Conservation (phyloP, 768 basidiomycete genomes). For the Boletus rubescentipes region DNA sequence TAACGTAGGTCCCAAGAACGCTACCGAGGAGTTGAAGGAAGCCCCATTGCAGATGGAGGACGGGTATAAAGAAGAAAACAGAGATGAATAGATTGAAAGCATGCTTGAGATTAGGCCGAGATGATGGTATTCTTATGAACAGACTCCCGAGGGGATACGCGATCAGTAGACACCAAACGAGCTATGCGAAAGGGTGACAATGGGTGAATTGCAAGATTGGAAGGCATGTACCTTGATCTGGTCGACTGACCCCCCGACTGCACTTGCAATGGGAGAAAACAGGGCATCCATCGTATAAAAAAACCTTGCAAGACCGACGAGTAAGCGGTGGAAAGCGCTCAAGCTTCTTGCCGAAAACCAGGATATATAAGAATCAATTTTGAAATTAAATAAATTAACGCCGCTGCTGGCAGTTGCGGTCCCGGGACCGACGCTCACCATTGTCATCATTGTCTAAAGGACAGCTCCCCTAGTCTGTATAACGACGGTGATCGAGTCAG, state of each 20-base stretch:
- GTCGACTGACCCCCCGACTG: conserved; percentile 75
- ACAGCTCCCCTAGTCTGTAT: background rate
- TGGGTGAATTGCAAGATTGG: background rate
- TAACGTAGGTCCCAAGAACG: conserved; percentile 71
- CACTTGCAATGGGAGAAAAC: conserved; percentile 58
- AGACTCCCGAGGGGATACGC: conserved; percentile 92
- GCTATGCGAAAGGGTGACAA: conserved; percentile 44
- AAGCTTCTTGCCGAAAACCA: too few relatives aligned
- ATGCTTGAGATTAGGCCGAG: conserved; percentile 68
- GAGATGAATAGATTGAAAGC: conserved; percentile 76
- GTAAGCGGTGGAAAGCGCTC: background rate
- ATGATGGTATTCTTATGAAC: conserved; percentile 77
- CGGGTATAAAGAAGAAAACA: conserved; percentile 71
- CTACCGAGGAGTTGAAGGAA: conserved; percentile 75
- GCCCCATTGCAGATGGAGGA: conserved; percentile 70
- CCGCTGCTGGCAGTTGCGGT: too few relatives aligned
- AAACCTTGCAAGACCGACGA: background rate
- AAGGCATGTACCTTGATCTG: conserved; percentile 65
- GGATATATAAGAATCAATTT: too few relatives aligned
- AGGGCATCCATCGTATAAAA: conserved; percentile 44
- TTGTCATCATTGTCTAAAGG: conserved; percentile 2
- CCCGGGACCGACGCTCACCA: background rate
- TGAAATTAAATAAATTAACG: too few relatives aligned
- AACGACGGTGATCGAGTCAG: background rate
- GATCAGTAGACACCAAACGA: conserved; percentile 81